Conservation (phyloP, 805 yeast genomes). For the Candida sanyiensis region DNA sequence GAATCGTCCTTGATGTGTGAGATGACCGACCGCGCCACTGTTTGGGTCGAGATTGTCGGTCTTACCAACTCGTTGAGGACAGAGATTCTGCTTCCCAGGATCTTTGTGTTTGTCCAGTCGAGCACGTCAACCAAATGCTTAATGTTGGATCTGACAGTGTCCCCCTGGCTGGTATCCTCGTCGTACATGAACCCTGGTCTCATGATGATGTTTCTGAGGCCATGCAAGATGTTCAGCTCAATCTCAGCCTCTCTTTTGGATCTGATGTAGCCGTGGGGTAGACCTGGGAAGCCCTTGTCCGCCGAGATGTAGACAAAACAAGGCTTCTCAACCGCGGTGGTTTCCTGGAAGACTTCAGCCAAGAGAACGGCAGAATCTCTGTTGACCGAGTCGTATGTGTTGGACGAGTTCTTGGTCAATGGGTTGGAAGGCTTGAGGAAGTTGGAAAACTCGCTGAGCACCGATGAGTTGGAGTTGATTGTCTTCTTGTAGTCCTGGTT, state of each 20-base stretch:
- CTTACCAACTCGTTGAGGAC: slow-evolving; percentile 44
- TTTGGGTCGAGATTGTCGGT: slow-evolving; percentile 62
- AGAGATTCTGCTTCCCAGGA: slow-evolving; percentile 35
- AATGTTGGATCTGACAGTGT: slow-evolving; percentile 36
- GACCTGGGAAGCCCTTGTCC: slow-evolving; percentile 59
- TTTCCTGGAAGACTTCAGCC: slow-evolving; percentile 47
- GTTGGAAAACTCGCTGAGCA: slow-evolving; percentile 32
- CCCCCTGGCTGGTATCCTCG: slow-evolving; percentile 29
- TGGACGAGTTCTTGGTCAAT: slow-evolving; percentile 34
- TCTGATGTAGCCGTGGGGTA: slow-evolving; percentile 65
- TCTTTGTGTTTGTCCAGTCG: slow-evolving; percentile 37
- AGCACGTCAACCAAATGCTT: slow-evolving; percentile 38
- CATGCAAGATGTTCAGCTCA: slow-evolving; percentile 40
- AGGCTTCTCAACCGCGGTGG: slow-evolving; percentile 25
- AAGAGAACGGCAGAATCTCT: slow-evolving; percentile 60
- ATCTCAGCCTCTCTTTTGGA: slow-evolving; percentile 77
- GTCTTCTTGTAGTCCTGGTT: slow-evolving; percentile 60
- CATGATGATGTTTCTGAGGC: slow-evolving; percentile 54
- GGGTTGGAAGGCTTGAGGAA: slow-evolving; percentile 56
- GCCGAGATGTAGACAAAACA: slow-evolving; percentile 78
- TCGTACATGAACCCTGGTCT: slow-evolving; percentile 87
- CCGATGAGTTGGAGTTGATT: slow-evolving; percentile 25
- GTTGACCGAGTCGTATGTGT: slow-evolving; percentile 59
- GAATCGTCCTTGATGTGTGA: slow-evolving; percentile 45
- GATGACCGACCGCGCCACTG: slow-evolving; percentile 56